These are phyloP conservation scores for Yamadazyma jaroonii DNA, from an alignment of 1,139 yeast genomes.

Conservation along the genomic window DNA sequence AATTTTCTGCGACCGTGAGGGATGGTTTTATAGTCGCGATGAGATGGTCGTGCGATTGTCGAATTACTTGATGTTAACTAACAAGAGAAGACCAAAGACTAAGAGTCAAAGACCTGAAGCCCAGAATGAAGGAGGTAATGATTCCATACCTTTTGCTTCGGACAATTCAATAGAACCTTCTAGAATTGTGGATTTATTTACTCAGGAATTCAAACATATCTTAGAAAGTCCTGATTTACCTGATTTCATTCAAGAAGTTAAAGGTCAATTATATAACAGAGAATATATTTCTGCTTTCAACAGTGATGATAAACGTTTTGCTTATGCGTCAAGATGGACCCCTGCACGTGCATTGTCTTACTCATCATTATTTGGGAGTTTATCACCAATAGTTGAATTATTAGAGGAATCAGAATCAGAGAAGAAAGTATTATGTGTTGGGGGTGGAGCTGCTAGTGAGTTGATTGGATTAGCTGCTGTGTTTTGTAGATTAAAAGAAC, in stretches of 20 bases:
- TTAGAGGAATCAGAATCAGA: conserved; percentile 28
- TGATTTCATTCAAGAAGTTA: conserved; percentile 62
- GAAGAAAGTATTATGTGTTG: conserved; percentile 57
- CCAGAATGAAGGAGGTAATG: conserved; percentile 15
- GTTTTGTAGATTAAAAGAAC: conserved; percentile 48
- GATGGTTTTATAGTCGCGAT: not conserved
- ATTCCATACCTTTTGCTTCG: conserved; percentile 31
- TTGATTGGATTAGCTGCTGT: conserved; percentile 66
- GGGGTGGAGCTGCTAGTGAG: conserved; percentile 92
- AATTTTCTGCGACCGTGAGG: conserved; percentile 6
- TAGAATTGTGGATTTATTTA: conserved; percentile 50
- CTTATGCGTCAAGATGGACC: conserved; percentile 83
- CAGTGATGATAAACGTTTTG: conserved; percentile 60
- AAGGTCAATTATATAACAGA: conserved; percentile 64
- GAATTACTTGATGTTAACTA: conserved; percentile 1
- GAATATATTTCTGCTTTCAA: conserved; percentile 71
- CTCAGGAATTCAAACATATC: conserved; percentile 42
- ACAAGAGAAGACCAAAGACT: conserved; percentile 13
- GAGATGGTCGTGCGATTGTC: conserved; percentile 1
- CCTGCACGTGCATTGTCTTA: conserved; percentile 80
- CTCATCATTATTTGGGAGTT: conserved; percentile 56
- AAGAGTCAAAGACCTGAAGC: conserved; percentile 7
- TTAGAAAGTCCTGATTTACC: conserved; percentile 43
- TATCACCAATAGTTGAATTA: conserved; percentile 39
- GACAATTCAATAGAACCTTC: conserved; percentile 27